phyloP scores from a whole-genome alignment of 2,329 filamentous ascomycete species.

The Sclerotinia trifoliorum region DNA sequence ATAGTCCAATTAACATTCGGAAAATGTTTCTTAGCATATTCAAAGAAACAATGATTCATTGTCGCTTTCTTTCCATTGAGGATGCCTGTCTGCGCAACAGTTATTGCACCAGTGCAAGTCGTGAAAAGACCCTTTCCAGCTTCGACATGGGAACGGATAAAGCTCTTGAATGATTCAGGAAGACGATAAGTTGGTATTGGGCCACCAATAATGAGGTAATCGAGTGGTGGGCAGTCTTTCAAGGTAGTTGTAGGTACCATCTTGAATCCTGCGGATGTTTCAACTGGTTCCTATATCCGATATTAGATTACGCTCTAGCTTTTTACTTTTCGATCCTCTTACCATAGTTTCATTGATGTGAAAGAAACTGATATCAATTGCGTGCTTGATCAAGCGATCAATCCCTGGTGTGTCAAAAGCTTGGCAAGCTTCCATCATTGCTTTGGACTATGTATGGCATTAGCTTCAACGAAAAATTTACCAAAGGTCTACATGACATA shows the following conservation, averaged over 20 bases:
- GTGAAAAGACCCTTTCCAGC: constrained; percentile 42
- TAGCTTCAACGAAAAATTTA: neutral
- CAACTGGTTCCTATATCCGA: constrained; percentile 25
- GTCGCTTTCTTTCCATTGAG: constrained; percentile 47
- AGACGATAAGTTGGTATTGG: constrained; percentile 38
- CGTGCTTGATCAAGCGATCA: constrained; percentile 22
- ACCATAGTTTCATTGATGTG: constrained; percentile 33
- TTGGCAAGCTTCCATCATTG: constrained; percentile 12
- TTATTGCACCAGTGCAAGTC: constrained; percentile 43
- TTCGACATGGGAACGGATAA: constrained; percentile 42
- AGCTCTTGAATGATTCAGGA: constrained; percentile 36
- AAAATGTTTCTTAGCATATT: constrained; percentile 37
- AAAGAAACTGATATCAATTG: constrained; percentile 34
- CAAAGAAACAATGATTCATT: constrained; percentile 43
- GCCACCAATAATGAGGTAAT: constrained; percentile 43
- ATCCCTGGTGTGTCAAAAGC: constrained; percentile 7
- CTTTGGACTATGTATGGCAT: neutral
- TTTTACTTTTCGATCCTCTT: neutral
- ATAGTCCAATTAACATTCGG: constrained; percentile 47
- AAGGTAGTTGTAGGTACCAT: constrained; percentile 29
- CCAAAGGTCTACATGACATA: neutral
- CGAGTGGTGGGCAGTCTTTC: constrained; percentile 42
- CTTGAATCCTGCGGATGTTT: constrained; percentile 25
- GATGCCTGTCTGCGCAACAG: constrained; percentile 41
- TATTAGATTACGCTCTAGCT: neutral